These are phyloP conservation scores for Teratosphaeriaceae sp. DNA, from an alignment of 2,329 filamentous ascomycete species.

Conservation along the genomic window DNA sequence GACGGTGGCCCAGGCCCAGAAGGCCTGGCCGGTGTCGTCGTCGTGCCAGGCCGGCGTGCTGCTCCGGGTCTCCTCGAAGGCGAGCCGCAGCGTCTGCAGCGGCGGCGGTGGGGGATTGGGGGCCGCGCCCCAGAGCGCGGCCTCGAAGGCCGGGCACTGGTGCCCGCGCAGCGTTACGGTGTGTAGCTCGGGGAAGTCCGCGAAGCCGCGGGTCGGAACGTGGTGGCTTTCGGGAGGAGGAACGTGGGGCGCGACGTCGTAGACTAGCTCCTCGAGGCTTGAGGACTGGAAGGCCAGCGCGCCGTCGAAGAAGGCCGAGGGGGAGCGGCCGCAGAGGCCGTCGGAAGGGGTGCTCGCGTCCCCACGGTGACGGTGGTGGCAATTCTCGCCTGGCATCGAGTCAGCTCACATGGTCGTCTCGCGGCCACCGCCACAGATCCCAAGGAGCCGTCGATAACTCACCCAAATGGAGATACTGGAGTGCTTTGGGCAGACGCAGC, in stretches of 20 bases:
- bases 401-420: not conserved
- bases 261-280: not conserved
- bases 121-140: not conserved
- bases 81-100: not conserved
- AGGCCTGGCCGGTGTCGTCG: not conserved
- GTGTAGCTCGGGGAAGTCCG: not conserved
- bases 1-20: not conserved
- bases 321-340: not conserved
- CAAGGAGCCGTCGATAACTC: too few species aligned
- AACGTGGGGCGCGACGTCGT: not conserved
- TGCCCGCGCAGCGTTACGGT: not conserved
- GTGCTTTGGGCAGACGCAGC: not conserved
- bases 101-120: not conserved
- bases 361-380: not conserved
- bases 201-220: not conserved
- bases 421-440: not conserved
- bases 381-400: not conserved
- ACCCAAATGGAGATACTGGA: conserved; percentile 4
- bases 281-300: not conserved
- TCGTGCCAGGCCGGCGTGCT: not conserved
- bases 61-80: not conserved
- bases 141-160: not conserved
- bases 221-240: not conserved
- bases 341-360: not conserved
- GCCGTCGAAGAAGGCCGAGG: not conserved